Percentiles rank a stretch among this genome's conserved stretches.
Evolutionary conservation across 169 alveolate genomes (phyloP).

Genomic region (Plasmodium gonderi): DNA sequence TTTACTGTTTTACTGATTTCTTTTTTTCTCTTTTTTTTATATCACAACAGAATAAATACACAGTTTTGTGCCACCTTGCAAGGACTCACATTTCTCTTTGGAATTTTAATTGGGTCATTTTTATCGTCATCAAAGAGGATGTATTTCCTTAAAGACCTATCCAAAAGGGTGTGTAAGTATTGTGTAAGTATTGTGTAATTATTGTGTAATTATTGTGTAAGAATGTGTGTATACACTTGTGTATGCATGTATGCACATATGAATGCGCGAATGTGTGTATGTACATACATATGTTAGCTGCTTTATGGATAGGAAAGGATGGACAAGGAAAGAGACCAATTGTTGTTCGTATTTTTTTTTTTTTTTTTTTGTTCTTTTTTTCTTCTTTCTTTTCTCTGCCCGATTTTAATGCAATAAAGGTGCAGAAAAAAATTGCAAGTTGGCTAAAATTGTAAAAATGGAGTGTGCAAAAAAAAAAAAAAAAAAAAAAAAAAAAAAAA

Average conservation of each 20-base stretch:
- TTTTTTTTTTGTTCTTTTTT: neutral
- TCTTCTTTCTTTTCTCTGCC: neutral
- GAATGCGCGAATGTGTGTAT: neutral
- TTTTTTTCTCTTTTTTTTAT: too few relatives aligned
- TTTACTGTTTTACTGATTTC: too few relatives aligned
- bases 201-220: too few relatives aligned
- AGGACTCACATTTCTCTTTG: too few relatives aligned
- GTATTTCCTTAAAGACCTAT: too few relatives aligned
- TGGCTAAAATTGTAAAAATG: neutral
- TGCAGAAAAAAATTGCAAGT: neutral
- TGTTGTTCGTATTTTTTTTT: neutral
- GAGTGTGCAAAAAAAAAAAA: constrained; percentile 23
- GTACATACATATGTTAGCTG: neutral
- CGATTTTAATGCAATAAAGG: neutral
- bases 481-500: neutral
- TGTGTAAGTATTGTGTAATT: too few relatives aligned
- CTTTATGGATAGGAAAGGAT: neutral
- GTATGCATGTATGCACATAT: neutral
- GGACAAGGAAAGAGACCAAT: neutral
- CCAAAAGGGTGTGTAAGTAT: too few relatives aligned
- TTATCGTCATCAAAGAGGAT: too few relatives aligned
- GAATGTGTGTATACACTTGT: neutral
- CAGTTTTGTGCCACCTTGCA: too few relatives aligned
- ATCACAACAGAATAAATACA: too few relatives aligned
- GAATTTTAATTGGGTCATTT: too few relatives aligned